Evolutionary conservation across 2,329 filamentous ascomycete species (phyloP), one percentile per base, ranked within the genome.

Genomic region (Fusarium anguioides): DNA sequence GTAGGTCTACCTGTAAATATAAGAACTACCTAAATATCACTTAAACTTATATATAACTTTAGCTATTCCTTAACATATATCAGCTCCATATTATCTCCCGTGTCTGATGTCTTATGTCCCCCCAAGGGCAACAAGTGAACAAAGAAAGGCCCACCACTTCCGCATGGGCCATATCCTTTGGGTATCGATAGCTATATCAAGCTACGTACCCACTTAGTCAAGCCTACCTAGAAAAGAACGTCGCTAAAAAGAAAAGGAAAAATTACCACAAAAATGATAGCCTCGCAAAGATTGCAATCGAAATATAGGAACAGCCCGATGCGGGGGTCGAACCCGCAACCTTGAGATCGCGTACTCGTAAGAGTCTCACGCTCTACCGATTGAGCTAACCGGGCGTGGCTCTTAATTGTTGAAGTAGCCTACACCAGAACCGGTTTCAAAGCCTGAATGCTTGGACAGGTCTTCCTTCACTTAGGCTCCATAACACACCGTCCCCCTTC

Each of bases 281-380:
- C 62, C 50, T 66, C 62, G 46, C 60, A 49, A 49, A 44, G 55
- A 45, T 66, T 41, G 45, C 55, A 60, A 66, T 66, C 55, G 63
- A 35, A 42, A 46, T 73, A 76, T 77, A 78, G 76, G 76, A 78
- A 78, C 36, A 78, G 76, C 77, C 76, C 76, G 74, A 79, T 77
- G 77, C 76, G 78, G 78, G 78, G 78, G 77, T 83, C 82, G 82
- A 84, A 86, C 84, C 82, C 82, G 81, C 81, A 84, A 80, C 82
- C 82, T 84, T 83, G 81, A 84, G 83, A 83, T 84, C 48, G 73
- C 54, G 73, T 67, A 72, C 73, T 74, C 70, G 21, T 84, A 84
- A 85, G 87, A 89, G 87, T 88, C 87, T 87, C 83, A 88, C 86
- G 86, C 86, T 89, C 87, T 89, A 88, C 73, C 74, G 74, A 75